These are phyloP conservation scores for Rostrohypoxylon terebratum DNA, from an alignment of 495 filamentous ascomycete species.

Conservation along the genomic window DNA sequence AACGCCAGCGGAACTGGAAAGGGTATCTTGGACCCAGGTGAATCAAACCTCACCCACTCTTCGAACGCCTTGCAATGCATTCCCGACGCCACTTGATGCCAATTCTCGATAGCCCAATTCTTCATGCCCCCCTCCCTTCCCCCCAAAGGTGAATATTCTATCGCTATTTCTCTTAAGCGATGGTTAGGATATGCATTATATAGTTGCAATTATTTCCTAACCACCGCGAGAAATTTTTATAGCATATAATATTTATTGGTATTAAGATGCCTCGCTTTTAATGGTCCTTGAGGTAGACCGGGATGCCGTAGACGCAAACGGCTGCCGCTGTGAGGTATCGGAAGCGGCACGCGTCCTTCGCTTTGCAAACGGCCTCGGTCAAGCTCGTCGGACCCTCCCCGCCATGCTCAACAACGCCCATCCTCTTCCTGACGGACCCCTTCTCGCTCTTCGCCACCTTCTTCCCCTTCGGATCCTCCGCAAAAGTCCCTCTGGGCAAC, in stretches of 20 bases:
- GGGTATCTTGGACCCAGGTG: background rate
- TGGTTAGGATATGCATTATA: background rate
- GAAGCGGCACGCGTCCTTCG: conserved; percentile 80
- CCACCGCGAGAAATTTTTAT: too few species aligned
- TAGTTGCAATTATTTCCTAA: background rate
- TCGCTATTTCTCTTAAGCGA: background rate
- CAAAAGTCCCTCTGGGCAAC: conserved; percentile 56
- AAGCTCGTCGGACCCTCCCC: conserved; percentile 58
- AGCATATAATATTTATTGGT: too few species aligned
- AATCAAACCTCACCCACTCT: background rate
- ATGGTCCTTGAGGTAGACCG: conserved; percentile 74
- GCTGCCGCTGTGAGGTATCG: conserved; percentile 93
- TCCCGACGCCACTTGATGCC: background rate
- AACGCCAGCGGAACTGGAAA: background rate
- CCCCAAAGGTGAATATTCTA: too few species aligned
- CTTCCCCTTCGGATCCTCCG: conserved; percentile 36
- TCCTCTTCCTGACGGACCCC: conserved; percentile 2
- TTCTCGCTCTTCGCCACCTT: conserved; percentile 26
- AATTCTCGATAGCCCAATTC: background rate
- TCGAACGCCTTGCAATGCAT: conserved; percentile 21
- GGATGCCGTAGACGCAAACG: conserved; percentile 93
- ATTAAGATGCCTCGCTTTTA: background rate
- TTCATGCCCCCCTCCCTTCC: background rate
- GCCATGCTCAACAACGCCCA: background rate
- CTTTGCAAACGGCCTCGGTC: conserved; percentile 81